Percentiles rank a stretch among this genome's conserved stretches.
These are phyloP conservation scores for Nigrospora sphaerica DNA, from an alignment of 2,329 filamentous ascomycete genomes.

Conservation along the genomic window DNA sequence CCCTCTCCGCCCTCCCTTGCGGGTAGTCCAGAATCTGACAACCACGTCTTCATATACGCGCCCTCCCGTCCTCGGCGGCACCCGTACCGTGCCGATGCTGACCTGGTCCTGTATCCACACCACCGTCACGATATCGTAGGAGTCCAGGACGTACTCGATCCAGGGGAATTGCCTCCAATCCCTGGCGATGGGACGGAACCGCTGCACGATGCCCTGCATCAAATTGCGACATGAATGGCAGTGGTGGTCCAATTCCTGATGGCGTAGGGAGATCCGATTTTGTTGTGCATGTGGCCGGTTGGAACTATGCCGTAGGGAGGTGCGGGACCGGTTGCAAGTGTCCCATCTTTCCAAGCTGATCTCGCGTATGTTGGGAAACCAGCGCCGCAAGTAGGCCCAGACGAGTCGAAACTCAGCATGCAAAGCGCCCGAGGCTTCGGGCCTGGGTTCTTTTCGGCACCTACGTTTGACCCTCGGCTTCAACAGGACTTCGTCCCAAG, in stretches of 20 bases:
- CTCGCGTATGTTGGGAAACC: conserved; percentile 7
- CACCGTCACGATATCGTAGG: neutral
- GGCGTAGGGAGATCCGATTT: neutral
- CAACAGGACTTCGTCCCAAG: neutral
- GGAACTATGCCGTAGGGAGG: neutral
- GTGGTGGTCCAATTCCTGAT: neutral
- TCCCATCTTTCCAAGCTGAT: conserved; percentile 4
- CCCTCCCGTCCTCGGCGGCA: neutral
- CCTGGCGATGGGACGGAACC: neutral
- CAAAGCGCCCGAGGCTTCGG: neutral
- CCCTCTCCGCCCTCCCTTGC: neutral
- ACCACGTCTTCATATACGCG: neutral
- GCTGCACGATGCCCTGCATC: neutral
- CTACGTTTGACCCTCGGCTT: neutral
- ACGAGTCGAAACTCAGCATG: conserved; percentile 5
- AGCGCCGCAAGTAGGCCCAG: conserved; percentile 6
- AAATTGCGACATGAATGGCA: conserved; percentile 4
- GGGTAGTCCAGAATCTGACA: neutral
- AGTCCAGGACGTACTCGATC: neutral
- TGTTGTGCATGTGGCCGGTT: neutral
- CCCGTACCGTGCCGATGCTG: neutral
- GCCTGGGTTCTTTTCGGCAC: neutral
- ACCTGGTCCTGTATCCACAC: neutral
- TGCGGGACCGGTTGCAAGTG: conserved; percentile 3
- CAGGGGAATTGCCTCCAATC: neutral